These are phyloP conservation scores for Ramalina peruviana DNA, from an alignment of 495 filamentous ascomycete genomes.

Conservation along the genomic window DNA sequence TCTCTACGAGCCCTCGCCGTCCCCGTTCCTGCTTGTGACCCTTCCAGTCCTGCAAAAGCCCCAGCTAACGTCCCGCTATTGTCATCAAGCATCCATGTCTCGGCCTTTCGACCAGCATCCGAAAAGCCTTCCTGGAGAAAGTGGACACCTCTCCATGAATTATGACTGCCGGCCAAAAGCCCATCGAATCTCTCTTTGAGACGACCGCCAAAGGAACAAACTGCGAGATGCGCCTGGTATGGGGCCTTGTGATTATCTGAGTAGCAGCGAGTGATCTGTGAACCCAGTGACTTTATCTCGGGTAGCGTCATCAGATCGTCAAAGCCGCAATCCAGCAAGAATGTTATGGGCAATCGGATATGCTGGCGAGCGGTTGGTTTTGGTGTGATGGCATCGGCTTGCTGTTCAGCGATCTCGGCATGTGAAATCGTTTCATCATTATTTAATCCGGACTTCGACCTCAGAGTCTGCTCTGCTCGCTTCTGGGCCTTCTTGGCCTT, in stretches of 20 bases:
- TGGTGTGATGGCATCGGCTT: constrained; percentile 16
- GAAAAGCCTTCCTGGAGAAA: constrained; percentile 60
- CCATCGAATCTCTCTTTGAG: constrained; percentile 71
- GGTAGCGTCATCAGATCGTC: constrained; percentile 75
- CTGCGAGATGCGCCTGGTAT: constrained; percentile 51
- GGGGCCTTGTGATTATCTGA: constrained; percentile 61
- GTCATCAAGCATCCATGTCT: constrained; percentile 40
- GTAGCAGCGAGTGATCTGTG: constrained; percentile 77
- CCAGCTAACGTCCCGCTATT: constrained; percentile 40
- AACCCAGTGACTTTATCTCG: constrained; percentile 66
- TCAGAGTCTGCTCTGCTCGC: constrained; percentile 21
- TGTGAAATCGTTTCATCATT: constrained; percentile 23
- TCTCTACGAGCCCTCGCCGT: constrained; percentile 30
- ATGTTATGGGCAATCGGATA: constrained; percentile 50
- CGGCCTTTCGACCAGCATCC: constrained; percentile 43
- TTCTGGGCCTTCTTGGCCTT: constrained; percentile 48
- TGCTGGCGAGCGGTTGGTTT: constrained; percentile 22
- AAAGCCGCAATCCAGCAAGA: constrained; percentile 86
- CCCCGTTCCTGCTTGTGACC: constrained; percentile 17
- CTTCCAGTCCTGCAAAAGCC: constrained; percentile 30
- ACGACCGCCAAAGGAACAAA: constrained; percentile 63
- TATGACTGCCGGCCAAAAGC: constrained; percentile 48
- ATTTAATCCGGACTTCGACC: constrained; percentile 20
- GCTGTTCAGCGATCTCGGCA: constrained; percentile 26
- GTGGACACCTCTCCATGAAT: constrained; percentile 63